Evolutionary conservation across 2,329 filamentous ascomycete species (phyloP).

Genomic region (Aspergillus pseudotamarii): DNA sequence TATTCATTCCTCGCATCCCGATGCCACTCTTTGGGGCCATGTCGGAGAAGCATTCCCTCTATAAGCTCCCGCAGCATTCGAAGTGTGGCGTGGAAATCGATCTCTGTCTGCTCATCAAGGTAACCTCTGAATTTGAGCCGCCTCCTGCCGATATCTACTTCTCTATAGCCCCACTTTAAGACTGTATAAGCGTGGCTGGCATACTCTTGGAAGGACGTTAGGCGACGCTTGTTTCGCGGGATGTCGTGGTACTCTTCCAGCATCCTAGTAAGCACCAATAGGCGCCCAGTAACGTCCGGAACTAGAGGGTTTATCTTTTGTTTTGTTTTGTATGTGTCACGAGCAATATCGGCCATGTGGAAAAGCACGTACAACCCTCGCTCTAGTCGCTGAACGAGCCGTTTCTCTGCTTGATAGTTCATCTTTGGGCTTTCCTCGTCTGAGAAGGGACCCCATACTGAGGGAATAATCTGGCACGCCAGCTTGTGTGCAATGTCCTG

Average conservation of each 20-base stretch:
- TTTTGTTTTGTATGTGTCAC: constrained; percentile 18
- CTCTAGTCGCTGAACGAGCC: constrained; percentile 28
- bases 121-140: constrained; percentile 27
- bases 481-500: constrained; percentile 24
- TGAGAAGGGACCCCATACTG: constrained; percentile 32
- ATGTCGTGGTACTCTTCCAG: constrained; percentile 26
- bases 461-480: constrained; percentile 28
- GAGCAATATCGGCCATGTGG: constrained; percentile 32
- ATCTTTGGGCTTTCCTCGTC: constrained; percentile 26
- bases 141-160: constrained; percentile 29
- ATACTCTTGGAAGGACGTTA: constrained; percentile 23
- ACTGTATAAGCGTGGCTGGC: constrained; percentile 28
- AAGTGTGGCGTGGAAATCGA: constrained; percentile 31
- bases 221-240: constrained; percentile 15
- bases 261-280: constrained; percentile 20
- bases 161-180: constrained; percentile 25
- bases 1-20: constrained; percentile 29
- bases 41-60: constrained; percentile 33
- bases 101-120: constrained; percentile 27
- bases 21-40: constrained; percentile 31
- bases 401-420: constrained; percentile 30
- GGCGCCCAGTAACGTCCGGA: constrained; percentile 18
- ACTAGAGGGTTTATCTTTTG: constrained; percentile 13
- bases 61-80: constrained; percentile 34
- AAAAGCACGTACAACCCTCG: constrained; percentile 33